Evolutionary conservation across 768 basidiomycete genomes (phyloP).

Genomic region (Holtermannia corniformis): DNA sequence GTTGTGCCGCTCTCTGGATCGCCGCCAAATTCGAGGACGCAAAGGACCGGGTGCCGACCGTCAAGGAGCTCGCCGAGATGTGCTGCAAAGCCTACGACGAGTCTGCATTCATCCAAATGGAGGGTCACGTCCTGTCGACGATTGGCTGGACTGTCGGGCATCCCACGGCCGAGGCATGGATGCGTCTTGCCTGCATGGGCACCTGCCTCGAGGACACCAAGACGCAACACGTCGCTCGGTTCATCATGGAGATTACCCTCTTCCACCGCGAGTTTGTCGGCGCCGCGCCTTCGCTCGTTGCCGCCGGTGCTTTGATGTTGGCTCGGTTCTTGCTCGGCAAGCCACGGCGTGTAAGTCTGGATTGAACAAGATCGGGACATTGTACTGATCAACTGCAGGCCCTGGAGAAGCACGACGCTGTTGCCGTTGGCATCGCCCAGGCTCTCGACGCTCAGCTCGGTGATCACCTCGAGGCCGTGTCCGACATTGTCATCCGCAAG

Average conservation of each 20-base stretch:
- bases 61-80: slow-evolving; percentile 86
- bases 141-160: slow-evolving; percentile 96
- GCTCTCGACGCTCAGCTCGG: slow-evolving; percentile 76
- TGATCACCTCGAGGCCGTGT: slow-evolving; percentile 81
- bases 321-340: slow-evolving; percentile 81
- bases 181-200: slow-evolving; percentile 51
- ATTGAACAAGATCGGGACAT: not conserved
- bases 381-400: slow-evolving; percentile 1
- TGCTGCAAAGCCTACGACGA: slow-evolving; percentile 97
- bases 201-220: slow-evolving; percentile 67
- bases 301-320: slow-evolving; percentile 77
- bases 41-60: slow-evolving; percentile 93
- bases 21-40: slow-evolving; percentile 99
- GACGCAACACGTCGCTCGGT: slow-evolving; percentile 90
- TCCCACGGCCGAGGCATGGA: slow-evolving; percentile 96
- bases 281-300: slow-evolving; percentile 74
- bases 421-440: slow-evolving; percentile 63
- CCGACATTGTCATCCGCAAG: slow-evolving; percentile 94
- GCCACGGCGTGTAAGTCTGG: slow-evolving; percentile 54
- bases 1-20: slow-evolving; percentile 97
- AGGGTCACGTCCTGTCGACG: slow-evolving; percentile 88
- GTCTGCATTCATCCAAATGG: slow-evolving; percentile 98
- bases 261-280: slow-evolving; percentile 94
- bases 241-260: slow-evolving; percentile 98
- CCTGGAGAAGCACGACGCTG: slow-evolving; percentile 12